Conservation (phyloP, 1,284 basidiomycete species). For the Schizophyllum amplum region DNA sequence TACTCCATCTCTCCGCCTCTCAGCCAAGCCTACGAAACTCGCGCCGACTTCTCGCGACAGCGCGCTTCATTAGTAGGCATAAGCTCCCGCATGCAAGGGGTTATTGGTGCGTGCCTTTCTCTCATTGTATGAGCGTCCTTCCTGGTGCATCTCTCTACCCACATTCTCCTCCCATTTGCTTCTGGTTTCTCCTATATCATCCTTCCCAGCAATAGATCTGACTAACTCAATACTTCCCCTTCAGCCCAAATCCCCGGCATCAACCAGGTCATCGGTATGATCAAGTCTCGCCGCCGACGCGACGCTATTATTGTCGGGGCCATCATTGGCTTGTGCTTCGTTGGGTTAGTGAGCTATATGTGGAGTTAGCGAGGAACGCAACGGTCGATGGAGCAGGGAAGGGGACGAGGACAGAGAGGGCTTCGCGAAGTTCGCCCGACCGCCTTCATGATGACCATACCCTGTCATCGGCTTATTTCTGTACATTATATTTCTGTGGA, state of each 20-base stretch:
- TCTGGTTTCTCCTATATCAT: not conserved
- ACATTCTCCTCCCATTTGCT: not conserved
- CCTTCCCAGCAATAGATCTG: conserved; percentile 1
- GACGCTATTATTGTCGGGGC: conserved; percentile 88
- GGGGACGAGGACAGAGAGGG: too few species aligned
- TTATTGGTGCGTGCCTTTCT: conserved; percentile 55
- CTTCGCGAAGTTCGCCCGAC: not conserved
- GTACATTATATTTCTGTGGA: too few species aligned
- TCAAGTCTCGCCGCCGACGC: conserved; percentile 81
- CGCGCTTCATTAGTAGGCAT: conserved; percentile 68
- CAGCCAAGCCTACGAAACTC: conserved; percentile 96
- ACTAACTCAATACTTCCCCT: conserved; percentile 3
- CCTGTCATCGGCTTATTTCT: too few species aligned
- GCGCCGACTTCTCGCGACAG: conserved; percentile 88
- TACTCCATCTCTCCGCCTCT: not conserved
- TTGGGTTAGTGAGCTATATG: conserved; percentile 76
- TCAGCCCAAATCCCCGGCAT: conserved; percentile 88
- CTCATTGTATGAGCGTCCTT: not conserved
- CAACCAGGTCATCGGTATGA: conserved; percentile 87
- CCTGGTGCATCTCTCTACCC: not conserved
- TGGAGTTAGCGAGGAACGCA: conserved; percentile 31
- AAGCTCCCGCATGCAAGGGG: conserved; percentile 76
- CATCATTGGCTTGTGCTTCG: conserved; percentile 77
- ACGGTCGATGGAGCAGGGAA: not conserved
- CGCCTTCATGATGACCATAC: too few species aligned